These are phyloP conservation scores for Coemansia umbellata DNA, from an alignment of 192 early-diverging fungal species.

Conservation along the genomic window DNA sequence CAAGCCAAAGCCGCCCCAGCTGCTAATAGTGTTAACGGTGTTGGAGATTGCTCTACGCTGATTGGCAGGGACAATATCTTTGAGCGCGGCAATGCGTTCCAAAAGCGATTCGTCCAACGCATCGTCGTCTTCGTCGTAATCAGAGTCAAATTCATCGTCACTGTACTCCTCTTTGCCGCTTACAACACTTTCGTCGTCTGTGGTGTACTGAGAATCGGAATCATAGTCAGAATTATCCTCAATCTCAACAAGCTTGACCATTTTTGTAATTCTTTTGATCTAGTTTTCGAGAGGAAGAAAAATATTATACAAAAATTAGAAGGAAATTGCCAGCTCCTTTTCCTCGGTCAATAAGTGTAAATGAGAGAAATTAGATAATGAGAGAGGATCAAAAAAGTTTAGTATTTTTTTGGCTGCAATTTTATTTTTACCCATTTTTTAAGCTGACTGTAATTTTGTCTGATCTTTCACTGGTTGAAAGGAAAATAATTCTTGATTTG, in stretches of 20 bases:
- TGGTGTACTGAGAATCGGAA: conserved; percentile 47
- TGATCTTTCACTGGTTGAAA: no score
- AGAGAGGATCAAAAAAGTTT: no score
- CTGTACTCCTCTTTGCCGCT: conserved; percentile 50
- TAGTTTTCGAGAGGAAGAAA: neutral
- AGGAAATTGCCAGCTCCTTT: no score
- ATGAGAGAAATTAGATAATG: no score
- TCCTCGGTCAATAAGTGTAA: no score
- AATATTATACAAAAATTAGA: conserved; percentile 4
- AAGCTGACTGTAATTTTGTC: no score
- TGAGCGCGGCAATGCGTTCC: conserved; percentile 78
- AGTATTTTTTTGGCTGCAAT: no score
- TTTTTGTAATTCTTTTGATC: conserved; percentile 11
- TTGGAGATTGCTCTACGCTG: conserved; percentile 63
- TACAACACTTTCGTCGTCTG: conserved; percentile 15
- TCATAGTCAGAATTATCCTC: conserved; percentile 38
- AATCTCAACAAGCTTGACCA: conserved; percentile 47
- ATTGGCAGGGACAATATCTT: conserved; percentile 80
- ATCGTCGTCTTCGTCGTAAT: conserved; percentile 67
- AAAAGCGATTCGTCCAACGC: conserved; percentile 74
- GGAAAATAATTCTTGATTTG: neutral
- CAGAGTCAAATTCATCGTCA: conserved; percentile 50
- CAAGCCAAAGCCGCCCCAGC: conserved; percentile 57
- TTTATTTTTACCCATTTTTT: no score
- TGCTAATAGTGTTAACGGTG: conserved; percentile 54